Evolutionary conservation across 768 basidiomycete species (phyloP).

Genomic region (Lactarius akahatsu): DNA sequence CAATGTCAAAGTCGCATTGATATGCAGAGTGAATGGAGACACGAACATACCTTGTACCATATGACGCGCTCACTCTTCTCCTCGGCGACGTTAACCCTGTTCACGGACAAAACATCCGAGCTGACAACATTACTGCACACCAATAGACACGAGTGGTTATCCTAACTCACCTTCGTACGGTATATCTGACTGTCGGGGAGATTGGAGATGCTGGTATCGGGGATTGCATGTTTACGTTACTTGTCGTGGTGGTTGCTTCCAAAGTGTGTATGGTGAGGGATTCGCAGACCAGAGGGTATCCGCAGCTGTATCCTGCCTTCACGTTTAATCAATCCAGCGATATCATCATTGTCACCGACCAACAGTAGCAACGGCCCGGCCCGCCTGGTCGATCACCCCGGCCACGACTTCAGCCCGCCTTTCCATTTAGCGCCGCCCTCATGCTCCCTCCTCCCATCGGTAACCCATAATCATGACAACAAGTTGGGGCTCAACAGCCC

Average conservation of each 20-base stretch:
- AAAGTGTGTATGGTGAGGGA: background rate
- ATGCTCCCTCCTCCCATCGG: background rate
- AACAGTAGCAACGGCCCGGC: background rate
- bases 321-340: background rate
- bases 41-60: conserved; percentile 67
- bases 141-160: background rate
- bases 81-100: conserved; percentile 61
- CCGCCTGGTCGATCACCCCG: background rate
- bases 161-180: conserved; percentile 17
- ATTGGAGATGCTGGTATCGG: background rate
- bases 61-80: conserved; percentile 57
- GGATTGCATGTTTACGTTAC: conserved; percentile 7
- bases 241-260: too few species aligned
- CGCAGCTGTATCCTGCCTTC: background rate
- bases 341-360: background rate
- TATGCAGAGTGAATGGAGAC: background rate
- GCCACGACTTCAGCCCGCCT: background rate
- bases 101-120: conserved; percentile 70
- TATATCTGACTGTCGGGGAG: conserved; percentile 12
- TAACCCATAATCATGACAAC: conserved; percentile 15
- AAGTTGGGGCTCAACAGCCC: conserved; percentile 22
- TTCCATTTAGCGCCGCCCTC: background rate
- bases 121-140: conserved; percentile 38
- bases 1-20: conserved; percentile 29
- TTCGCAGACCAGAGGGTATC: background rate